A percentile compares a stretch with the other conserved stretches of the same genome.
phyloP scores from a whole-genome alignment of 2,329 filamentous ascomycete species.

The Chaetomiaceae sp. region DNA sequence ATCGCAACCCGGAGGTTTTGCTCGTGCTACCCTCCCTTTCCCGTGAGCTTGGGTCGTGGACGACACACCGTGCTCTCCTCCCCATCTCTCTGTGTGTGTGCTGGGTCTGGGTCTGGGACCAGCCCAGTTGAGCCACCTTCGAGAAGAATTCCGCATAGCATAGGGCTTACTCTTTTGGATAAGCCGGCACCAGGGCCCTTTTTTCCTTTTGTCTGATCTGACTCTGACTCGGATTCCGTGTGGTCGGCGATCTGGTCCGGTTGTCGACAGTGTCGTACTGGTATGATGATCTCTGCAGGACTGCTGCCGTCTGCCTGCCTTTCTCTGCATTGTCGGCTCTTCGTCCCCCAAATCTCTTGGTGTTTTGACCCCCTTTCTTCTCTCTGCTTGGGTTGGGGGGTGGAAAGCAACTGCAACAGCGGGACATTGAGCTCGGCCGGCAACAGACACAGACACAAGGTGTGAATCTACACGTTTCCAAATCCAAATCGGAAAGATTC shows the following conservation, averaged over 20 bases:
- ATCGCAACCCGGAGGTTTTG: conserved; percentile 7
- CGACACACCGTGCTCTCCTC: conserved; percentile 3
- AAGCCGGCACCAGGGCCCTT: too few species aligned
- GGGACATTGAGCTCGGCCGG: too few species aligned
- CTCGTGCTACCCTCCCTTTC: conserved; percentile 11
- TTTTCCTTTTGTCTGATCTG: conserved; percentile 2
- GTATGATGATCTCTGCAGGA: conserved; percentile 21
- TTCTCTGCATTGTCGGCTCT: neutral
- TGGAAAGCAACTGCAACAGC: neutral
- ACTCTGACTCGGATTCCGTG: too few species aligned
- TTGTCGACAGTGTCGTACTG: neutral
- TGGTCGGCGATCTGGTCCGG: conserved; percentile 7
- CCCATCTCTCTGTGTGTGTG: too few species aligned
- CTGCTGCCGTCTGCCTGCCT: conserved; percentile 3
- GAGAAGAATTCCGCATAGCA: conserved; percentile 7
- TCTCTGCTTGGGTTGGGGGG: neutral
- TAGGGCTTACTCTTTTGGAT: too few species aligned
- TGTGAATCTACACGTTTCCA: too few species aligned
- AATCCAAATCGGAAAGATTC: too few species aligned
- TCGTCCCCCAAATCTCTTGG: neutral
- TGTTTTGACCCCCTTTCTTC: neutral
- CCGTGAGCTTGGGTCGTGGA: conserved; percentile 7
- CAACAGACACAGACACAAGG: too few species aligned
- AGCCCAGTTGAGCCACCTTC: too few species aligned
- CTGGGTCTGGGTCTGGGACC: too few species aligned